phyloP scores from a whole-genome alignment of 345 rosid genomes.

The Murraya koenigii region DNA sequence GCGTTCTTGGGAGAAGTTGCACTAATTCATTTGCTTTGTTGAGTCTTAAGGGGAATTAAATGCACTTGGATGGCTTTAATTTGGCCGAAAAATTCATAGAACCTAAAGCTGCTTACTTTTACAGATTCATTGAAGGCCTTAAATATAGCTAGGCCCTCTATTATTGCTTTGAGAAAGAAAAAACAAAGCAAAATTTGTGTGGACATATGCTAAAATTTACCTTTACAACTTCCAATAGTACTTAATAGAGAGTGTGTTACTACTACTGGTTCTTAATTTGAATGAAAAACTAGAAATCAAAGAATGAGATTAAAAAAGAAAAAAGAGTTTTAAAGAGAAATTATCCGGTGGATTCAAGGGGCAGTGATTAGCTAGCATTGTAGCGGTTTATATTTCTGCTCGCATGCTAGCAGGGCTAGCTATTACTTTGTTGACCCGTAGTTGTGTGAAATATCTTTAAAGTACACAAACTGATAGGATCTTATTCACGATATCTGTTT shows the following conservation, averaged over 20 bases:
- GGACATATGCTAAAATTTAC: not conserved
- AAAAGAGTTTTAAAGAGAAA: not conserved
- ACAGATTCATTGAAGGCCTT: constrained; percentile 39
- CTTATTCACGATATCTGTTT: constrained; percentile 25
- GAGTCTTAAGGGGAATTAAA: constrained; percentile 40
- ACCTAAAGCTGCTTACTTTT: constrained; percentile 37
- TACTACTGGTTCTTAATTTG: too few relatives aligned
- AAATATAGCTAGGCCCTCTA: constrained; percentile 38
- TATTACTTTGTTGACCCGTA: constrained; percentile 25
- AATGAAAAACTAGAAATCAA: too few relatives aligned
- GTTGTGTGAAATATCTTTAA: constrained; percentile 21
- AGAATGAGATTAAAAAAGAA: too few relatives aligned
- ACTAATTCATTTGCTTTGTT: constrained; percentile 21
- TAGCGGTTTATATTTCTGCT: not conserved
- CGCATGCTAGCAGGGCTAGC: not conserved
- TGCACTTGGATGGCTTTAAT: constrained; percentile 32
- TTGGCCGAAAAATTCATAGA: constrained; percentile 32
- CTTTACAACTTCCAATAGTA: too few relatives aligned
- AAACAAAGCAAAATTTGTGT: not conserved
- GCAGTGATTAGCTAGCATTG: not conserved
- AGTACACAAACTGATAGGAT: constrained; percentile 28
- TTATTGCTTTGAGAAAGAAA: constrained; percentile 10
- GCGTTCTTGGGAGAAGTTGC: constrained; percentile 23
- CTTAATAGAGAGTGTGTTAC: too few relatives aligned
- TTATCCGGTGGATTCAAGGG: constrained; percentile 8